phyloP scores from a whole-genome alignment of 2,329 filamentous ascomycete species.

The Colletotrichum orbiculare region DNA sequence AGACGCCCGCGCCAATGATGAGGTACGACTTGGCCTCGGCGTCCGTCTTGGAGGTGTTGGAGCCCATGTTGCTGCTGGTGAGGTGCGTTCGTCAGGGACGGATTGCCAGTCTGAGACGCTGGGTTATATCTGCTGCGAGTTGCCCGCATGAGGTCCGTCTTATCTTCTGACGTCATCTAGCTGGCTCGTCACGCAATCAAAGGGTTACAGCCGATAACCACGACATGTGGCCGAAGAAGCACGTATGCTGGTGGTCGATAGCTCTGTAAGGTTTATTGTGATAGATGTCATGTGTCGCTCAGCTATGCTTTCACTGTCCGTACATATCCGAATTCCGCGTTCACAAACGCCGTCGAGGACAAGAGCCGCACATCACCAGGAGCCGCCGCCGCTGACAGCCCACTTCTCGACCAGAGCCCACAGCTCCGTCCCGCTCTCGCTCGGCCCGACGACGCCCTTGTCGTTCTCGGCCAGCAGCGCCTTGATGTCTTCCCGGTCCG shows the following conservation, averaged over 20 bases:
- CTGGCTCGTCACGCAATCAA: slow-evolving; percentile 17
- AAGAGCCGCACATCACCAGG: not conserved
- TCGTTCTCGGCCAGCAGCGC: slow-evolving; percentile 22
- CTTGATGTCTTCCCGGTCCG: slow-evolving; percentile 27
- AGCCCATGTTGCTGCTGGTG: not conserved
- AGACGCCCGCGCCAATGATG: slow-evolving; percentile 62
- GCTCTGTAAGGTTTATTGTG: no score
- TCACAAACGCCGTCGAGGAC: no score
- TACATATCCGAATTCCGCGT: no score
- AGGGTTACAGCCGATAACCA: not conserved
- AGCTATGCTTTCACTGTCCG: no score
- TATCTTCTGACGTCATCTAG: slow-evolving; percentile 31
- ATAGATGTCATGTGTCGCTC: no score
- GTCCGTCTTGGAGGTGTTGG: not conserved
- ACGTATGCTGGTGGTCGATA: no score
- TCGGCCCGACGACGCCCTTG: not conserved
- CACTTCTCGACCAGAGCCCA: slow-evolving; percentile 34
- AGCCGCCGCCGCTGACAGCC: slow-evolving; percentile 3
- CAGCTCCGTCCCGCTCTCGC: slow-evolving; percentile 27
- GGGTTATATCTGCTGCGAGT: not conserved
- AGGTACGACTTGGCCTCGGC: slow-evolving; percentile 41
- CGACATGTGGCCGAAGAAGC: no score
- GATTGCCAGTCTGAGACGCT: not conserved
- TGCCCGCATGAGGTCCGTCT: slow-evolving; percentile 25
- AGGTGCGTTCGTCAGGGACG: no score